Base-by-base conservation (phyloP, 2,329 filamentous ascomycete species). In the Verticillium dahliae region DNA sequence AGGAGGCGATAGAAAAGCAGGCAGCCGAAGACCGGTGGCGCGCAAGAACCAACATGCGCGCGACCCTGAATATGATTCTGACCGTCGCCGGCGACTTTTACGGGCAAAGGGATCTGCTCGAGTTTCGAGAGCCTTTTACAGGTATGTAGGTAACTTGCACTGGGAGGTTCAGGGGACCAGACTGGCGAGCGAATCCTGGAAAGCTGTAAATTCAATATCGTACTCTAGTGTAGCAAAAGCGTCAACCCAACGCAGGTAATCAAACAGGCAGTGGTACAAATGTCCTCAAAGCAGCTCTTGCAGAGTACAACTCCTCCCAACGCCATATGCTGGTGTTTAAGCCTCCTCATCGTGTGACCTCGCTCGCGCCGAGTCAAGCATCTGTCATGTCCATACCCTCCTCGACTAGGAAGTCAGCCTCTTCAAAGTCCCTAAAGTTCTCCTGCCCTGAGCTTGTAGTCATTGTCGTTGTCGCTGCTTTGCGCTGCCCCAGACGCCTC, bases 61-160 rank as follows among this genome's bases (percentile, higher is more conserved):
- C 87, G n/a, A 92, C 92, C 50, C 80, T 97, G 38, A 93, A 96
- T 75, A 96, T 96, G 91, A 91, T 97, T 60, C 79, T 97, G 67
- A 95, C 91, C 0, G 83, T 97, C 39, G 88, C 90, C 57, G 93
- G 92, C 68, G 92, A 97, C 75, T 86, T 90, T 66, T 98, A 93
- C 75, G 92, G 94, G 1, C 94, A 98, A 75, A 83, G 89, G 66
- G 94, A 98, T 74, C 75, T 97, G 65, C 81, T 97, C 57, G 86
- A 90, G 68, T 90, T 88, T 64, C 84, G 92, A 62, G 84, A 89
- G 64, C 83, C 84, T 4, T 87, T 86, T 68, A 75, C 79, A 27
- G 75, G 76, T 38, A 71, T 80, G 67, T 79, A 74, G 54, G 39
- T 15, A 41, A 15, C 15, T 41, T 38, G 37, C n/a, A 27, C 45